These are phyloP conservation scores for Phaffomyces antillensis DNA, from an alignment of 805 yeast genomes.

Conservation along the genomic window DNA sequence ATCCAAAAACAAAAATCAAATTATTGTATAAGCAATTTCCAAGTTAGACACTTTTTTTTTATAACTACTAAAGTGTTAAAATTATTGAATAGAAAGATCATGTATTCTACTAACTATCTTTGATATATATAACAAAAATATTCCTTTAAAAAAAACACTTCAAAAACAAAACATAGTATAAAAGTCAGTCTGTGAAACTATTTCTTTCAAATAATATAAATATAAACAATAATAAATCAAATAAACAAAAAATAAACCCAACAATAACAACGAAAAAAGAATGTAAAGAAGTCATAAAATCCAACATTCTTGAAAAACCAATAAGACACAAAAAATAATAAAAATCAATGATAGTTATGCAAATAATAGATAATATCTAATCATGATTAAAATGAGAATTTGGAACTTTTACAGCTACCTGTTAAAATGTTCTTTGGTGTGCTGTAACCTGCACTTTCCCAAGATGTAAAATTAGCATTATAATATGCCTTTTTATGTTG, in stretches of 20 bases:
- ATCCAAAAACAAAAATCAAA: neutral
- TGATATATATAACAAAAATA: too few species aligned
- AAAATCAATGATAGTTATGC: neutral
- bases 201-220: too few species aligned
- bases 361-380: neutral
- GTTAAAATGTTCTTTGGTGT: slow-evolving; percentile 34
- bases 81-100: too few species aligned
- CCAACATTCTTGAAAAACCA: neutral
- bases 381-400: neutral
- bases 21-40: neutral
- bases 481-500: slow-evolving; percentile 34
- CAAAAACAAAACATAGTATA: too few species aligned
- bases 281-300: too few species aligned
- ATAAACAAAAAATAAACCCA: too few species aligned
- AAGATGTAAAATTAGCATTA: slow-evolving; percentile 37
- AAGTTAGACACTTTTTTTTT: too few species aligned
- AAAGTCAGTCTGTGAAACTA: neutral
- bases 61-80: too few species aligned
- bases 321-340: neutral
- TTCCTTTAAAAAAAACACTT: too few species aligned
- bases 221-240: too few species aligned
- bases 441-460: slow-evolving; percentile 37
- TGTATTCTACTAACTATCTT: too few species aligned
- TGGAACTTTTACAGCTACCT: slow-evolving; percentile 14
- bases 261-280: too few species aligned